These are phyloP conservation scores for Fusarium setosum DNA, from an alignment of 2,329 filamentous ascomycete species.

Conservation along the genomic window DNA sequence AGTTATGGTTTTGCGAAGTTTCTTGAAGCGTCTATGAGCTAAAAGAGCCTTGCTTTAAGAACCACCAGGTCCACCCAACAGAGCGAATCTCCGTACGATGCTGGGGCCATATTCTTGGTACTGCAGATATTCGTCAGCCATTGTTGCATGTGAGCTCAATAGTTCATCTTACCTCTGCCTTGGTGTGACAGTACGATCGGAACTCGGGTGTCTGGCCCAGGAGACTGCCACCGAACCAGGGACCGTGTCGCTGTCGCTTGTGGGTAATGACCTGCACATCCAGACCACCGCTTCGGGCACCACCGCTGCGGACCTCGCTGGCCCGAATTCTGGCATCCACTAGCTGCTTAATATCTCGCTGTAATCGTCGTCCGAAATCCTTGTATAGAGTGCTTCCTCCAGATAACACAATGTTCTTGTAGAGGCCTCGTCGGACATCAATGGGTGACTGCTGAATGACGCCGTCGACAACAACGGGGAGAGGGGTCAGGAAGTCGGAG, in stretches of 20 bases:
- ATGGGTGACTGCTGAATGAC: conserved; percentile 99
- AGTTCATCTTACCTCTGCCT: conserved; percentile 69
- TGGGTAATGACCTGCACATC: conserved; percentile 98
- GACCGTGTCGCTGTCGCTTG: conserved; percentile 96
- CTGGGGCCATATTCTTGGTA: conserved; percentile 97
- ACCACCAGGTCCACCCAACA: conserved; percentile 90
- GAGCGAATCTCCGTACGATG: conserved; percentile 93
- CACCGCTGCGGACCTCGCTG: conserved; percentile 90
- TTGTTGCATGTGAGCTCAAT: neutral
- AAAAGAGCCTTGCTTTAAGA: conserved; percentile 59
- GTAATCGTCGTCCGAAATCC: conserved; percentile 94
- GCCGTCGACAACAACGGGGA: conserved; percentile 93
- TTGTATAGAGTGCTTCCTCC: conserved; percentile 98
- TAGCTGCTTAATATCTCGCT: conserved; percentile 95
- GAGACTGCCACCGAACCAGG: conserved; percentile 98
- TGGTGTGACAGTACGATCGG: conserved; percentile 97
- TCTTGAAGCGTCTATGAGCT: conserved; percentile 31
- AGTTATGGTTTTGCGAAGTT: conserved; percentile 13
- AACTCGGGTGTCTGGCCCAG: conserved; percentile 98
- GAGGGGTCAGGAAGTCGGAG: conserved; percentile 95
- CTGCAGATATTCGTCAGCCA: conserved; percentile 52
- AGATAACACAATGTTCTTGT: conserved; percentile 99
- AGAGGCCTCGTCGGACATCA: conserved; percentile 94
- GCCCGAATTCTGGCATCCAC: conserved; percentile 94
- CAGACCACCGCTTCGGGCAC: conserved; percentile 91